Conservation (phyloP, 805 yeast genomes). For the Nakazawaea anatomiae region DNA sequence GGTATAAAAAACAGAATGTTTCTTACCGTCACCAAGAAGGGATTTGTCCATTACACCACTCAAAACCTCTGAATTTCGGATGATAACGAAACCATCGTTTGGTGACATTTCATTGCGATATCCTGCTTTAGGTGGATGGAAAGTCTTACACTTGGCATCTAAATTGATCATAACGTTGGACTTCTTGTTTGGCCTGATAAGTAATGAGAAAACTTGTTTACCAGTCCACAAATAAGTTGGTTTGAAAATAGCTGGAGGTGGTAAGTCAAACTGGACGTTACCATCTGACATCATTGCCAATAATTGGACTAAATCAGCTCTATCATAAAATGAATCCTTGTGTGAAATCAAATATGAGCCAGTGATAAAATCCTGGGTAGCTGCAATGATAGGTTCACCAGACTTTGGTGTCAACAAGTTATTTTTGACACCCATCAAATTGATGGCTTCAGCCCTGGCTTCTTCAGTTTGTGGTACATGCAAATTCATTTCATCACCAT, state of each 20-base stretch:
- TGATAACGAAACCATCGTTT: conserved; percentile 90
- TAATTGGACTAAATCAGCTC: conserved; percentile 77
- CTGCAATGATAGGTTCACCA: conserved; percentile 99
- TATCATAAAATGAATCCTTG: conserved; percentile 88
- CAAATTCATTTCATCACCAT: conserved; percentile 98
- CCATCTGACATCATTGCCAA: conserved; percentile 97
- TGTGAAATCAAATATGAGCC: conserved; percentile 91
- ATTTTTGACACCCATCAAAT: conserved; percentile 95
- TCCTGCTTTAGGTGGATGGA: conserved; percentile 63
- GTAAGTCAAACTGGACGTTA: conserved; percentile 77
- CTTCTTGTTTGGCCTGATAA: conserved; percentile 73
- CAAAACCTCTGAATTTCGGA: conserved; percentile 82
- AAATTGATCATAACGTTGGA: conserved; percentile 83
- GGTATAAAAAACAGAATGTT: conserved; percentile 92
- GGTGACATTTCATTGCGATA: conserved; percentile 93
- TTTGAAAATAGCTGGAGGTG: conserved; percentile 90
- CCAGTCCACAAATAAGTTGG: conserved; percentile 96
- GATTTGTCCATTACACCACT: conserved; percentile 98
- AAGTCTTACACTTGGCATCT: conserved; percentile 93
- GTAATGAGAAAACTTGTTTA: conserved; percentile 84
- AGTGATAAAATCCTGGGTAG: conserved; percentile 98
- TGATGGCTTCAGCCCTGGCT: conserved; percentile 98
- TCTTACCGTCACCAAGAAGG: conserved; percentile 95
- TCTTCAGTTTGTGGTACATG: conserved; percentile 99
- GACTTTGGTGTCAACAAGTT: conserved; percentile 93